Evolutionary conservation across 768 basidiomycete species (phyloP).

Genomic region (Lactarius akahatsu): DNA sequence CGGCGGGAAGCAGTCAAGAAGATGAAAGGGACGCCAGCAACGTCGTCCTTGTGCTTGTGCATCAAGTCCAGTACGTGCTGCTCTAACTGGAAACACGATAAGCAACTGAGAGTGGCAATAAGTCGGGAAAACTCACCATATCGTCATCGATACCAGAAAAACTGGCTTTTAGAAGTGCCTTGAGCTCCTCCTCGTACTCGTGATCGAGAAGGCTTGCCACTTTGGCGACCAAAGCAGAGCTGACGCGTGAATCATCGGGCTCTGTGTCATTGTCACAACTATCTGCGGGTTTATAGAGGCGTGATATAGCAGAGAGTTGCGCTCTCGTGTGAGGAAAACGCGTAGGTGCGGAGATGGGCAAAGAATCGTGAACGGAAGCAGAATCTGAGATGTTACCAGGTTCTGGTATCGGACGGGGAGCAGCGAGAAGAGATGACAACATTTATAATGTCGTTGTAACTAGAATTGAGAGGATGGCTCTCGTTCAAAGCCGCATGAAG

Average conservation of each 20-base stretch:
- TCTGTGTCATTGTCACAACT: conserved; percentile 58
- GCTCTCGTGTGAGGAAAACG: conserved; percentile 83
- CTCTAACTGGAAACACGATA: conserved; percentile 57
- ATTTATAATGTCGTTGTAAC: conserved; percentile 27
- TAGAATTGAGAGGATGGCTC: conserved; percentile 30
- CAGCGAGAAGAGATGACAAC: conserved; percentile 29
- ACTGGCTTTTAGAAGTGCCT: conserved; percentile 64
- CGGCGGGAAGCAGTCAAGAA: conserved; percentile 78
- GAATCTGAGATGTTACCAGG: conserved; percentile 29
- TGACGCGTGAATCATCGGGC: conserved; percentile 54
- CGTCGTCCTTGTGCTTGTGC: conserved; percentile 91
- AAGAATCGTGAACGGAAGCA: conserved; percentile 20
- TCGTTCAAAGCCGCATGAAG: conserved; percentile 30
- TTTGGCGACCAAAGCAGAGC: conserved; percentile 60
- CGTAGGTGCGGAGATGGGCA: conserved; percentile 26
- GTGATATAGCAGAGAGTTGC: conserved; percentile 70
- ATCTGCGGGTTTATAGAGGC: conserved; percentile 65
- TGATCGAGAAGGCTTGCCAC: conserved; percentile 72
- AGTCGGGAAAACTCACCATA: conserved; percentile 47
- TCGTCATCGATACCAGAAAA: conserved; percentile 64
- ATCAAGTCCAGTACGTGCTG: conserved; percentile 90
- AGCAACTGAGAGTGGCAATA: background rate
- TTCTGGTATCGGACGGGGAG: conserved; percentile 22
- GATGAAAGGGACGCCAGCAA: conserved; percentile 77
- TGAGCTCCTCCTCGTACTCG: conserved; percentile 88